Conservation (phyloP, 176 grass and related monocot genomes). For the Triticum urartu region DNA sequence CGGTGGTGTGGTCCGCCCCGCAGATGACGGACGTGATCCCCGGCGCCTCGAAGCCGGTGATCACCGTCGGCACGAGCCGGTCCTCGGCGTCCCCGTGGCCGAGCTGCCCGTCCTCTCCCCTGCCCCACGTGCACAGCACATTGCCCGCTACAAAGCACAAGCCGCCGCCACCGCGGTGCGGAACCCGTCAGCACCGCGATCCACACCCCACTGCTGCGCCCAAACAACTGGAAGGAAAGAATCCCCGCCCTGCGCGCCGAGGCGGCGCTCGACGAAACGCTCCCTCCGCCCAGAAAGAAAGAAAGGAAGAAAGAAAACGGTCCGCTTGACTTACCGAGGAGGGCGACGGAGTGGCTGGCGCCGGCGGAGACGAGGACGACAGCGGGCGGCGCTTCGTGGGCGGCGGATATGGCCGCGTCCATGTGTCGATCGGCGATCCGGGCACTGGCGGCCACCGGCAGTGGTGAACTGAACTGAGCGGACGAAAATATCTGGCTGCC, state of each 20-base stretch:
- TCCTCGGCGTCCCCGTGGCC: conserved; percentile 97
- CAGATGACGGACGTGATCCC: conserved; percentile 75
- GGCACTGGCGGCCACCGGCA: not conserved
- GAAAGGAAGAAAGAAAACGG: not conserved
- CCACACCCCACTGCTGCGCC: not conserved
- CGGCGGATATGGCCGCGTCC: conserved; percentile 36
- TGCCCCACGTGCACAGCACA: conserved; percentile 92
- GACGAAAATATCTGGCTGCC: not conserved
- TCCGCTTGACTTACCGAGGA: conserved; percentile 57
- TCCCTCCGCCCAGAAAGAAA: not conserved
- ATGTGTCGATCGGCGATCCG: conserved; percentile 17
- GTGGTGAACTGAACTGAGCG: not conserved
- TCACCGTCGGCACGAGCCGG: conserved; percentile 71
- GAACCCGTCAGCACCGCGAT: not conserved
- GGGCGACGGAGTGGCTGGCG: conserved; percentile 94
- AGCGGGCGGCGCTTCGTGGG: conserved; percentile 24
- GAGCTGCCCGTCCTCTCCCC: conserved; percentile 96
- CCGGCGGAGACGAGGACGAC: conserved; percentile 84
- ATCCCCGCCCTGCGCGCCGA: not conserved
- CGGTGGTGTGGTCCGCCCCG: conserved; percentile 97
- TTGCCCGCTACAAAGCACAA: conserved; percentile 59
- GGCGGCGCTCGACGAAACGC: conserved; percentile 6
- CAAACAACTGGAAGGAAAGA: too few species aligned
- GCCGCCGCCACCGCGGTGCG: too few species aligned
- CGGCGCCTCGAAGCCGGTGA: conserved; percentile 62